Evolutionary conservation across 2,329 filamentous ascomycete species (phyloP).

Genomic region (Podosphaera aphanis): DNA sequence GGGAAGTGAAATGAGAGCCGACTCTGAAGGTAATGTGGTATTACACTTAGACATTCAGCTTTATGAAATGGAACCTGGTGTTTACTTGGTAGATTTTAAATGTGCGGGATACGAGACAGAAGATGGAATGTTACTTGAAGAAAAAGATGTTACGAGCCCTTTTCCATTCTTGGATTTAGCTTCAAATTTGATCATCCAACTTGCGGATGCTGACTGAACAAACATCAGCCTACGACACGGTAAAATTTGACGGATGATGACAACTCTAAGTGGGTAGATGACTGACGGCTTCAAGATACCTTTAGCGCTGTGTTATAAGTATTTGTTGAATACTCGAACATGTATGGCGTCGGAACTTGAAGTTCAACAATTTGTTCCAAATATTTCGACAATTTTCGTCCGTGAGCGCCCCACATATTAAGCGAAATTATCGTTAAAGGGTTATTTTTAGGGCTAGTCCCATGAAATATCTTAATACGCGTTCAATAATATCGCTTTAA

Average conservation of each 20-base stretch:
- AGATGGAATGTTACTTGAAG: slow-evolving; percentile 53
- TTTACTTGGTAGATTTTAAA: slow-evolving; percentile 95
- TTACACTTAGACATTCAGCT: slow-evolving; percentile 92
- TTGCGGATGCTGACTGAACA: slow-evolving; percentile 58
- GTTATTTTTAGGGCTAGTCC: no score
- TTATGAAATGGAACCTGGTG: slow-evolving; percentile 76
- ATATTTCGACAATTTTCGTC: no score
- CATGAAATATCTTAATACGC: no score
- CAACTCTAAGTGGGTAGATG: background rate
- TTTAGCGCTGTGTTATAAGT: background rate
- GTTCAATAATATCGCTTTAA: no score
- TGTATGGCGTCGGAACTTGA: no score
- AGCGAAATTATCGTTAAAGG: no score
- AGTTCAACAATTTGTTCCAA: no score
- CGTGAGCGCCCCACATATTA: no score
- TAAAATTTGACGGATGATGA: background rate
- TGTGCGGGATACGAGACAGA: slow-evolving; percentile 81
- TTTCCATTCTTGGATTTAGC: slow-evolving; percentile 93
- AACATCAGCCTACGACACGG: background rate
- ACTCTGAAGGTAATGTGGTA: slow-evolving; percentile 30
- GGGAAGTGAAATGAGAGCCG: slow-evolving; percentile 4
- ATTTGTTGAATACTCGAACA: background rate
- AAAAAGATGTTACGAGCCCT: slow-evolving; percentile 86
- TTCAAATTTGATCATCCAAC: slow-evolving; percentile 73
- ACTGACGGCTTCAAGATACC: background rate